These are phyloP conservation scores for Fremontodendron californicum DNA, from an alignment of 345 rosid genomes.

Conservation along the genomic window DNA sequence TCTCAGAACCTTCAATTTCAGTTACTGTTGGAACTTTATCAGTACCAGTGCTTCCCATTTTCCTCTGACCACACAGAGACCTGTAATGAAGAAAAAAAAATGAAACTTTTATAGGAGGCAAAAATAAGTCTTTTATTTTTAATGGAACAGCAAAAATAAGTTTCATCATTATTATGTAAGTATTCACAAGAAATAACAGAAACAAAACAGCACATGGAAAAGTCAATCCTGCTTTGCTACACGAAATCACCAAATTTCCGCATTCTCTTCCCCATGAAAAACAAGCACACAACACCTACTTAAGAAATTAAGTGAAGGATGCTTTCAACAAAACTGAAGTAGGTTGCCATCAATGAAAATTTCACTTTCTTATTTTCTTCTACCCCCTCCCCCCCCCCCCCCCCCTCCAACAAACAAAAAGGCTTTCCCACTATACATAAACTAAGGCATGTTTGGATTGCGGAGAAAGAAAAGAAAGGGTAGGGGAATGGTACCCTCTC, in stretches of 20 bases:
- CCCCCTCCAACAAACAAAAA: not conserved
- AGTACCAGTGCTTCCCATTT: conserved; percentile 50
- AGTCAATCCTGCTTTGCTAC: not conserved
- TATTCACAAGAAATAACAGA: not conserved
- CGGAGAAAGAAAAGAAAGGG: not conserved
- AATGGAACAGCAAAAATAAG: not conserved
- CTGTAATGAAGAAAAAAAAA: conserved; percentile 14
- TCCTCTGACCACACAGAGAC: conserved; percentile 21
- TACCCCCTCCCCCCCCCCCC: no score
- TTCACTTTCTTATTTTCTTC: not conserved
- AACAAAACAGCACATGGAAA: not conserved
- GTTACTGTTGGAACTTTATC: conserved; percentile 25
- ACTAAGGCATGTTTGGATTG: not conserved
- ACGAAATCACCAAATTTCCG: not conserved
- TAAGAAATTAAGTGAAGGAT: not conserved
- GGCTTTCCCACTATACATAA: not conserved
- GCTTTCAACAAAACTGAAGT: not conserved
- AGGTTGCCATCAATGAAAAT: not conserved
- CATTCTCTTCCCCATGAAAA: not conserved
- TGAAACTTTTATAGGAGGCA: not conserved
- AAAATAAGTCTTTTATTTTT: not conserved
- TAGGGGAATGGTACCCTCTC: not conserved
- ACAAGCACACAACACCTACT: not conserved
- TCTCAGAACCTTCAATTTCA: conserved; percentile 46
- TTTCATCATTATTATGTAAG: not conserved